Percentiles rank a stretch among this genome's conserved stretches.
Evolutionary conservation across 2,329 filamentous ascomycete species (phyloP).

Genomic region (Fonsecaea pugnacius): DNA sequence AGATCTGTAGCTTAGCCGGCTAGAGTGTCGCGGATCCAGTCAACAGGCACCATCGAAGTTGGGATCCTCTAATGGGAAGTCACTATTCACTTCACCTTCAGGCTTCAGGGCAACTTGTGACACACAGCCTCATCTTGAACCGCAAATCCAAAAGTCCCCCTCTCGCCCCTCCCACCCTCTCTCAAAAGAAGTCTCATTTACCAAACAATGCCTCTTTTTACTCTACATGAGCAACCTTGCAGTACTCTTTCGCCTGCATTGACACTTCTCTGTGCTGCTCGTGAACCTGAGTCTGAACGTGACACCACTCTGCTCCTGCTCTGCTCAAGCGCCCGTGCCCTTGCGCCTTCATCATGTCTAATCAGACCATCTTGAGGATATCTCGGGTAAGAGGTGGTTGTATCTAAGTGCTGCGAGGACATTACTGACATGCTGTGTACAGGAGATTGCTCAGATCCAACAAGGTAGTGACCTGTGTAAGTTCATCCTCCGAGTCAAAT

Average conservation of each 20-base stretch:
- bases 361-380: conserved; percentile 86
- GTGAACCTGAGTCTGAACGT: conserved; percentile 11
- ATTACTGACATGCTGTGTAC: conserved; percentile 32
- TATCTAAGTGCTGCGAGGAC: neutral
- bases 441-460: conserved; percentile 88
- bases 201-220: conserved; percentile 25
- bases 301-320: neutral
- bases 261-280: conserved; percentile 5
- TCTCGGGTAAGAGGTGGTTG: conserved; percentile 65
- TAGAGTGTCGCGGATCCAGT: conserved; percentile 7
- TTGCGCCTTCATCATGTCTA: conserved; percentile 62
- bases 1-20: conserved; percentile 12
- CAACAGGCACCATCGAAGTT: neutral
- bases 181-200: neutral
- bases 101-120: conserved; percentile 21
- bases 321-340: neutral
- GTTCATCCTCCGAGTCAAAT: conserved; percentile 41
- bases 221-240: neutral
- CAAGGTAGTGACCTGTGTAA: conserved; percentile 80
- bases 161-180: conserved; percentile 1
- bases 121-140: conserved; percentile 30
- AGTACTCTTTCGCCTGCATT: conserved; percentile 3
- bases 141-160: neutral
- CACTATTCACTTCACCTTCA: conserved; percentile 1
- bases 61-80: conserved; percentile 1